Conservation (phyloP, 441 rosid species). For the Populus hybrid region DNA sequence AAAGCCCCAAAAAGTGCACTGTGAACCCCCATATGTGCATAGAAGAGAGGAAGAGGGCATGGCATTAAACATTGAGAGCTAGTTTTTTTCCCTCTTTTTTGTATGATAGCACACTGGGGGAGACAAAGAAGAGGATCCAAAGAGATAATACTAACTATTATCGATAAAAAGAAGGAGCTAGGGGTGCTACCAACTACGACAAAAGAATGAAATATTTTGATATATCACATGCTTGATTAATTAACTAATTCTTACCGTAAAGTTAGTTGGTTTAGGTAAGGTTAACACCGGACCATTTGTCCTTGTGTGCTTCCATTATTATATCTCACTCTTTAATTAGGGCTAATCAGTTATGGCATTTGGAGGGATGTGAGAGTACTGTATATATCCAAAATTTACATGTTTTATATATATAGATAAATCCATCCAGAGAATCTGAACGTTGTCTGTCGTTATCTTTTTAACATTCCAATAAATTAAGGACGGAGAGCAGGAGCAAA, state of each 20-base stretch:
- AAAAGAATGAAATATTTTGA: constrained; percentile 21
- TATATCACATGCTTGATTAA: background rate
- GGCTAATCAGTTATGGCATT: constrained; percentile 10
- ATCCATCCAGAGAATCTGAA: constrained; percentile 19
- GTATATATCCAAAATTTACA: background rate
- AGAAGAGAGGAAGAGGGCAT: background rate
- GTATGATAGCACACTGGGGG: background rate
- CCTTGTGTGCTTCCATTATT: constrained; percentile 15
- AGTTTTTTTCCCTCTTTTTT: constrained; percentile 3
- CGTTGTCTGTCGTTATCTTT: constrained; percentile 5
- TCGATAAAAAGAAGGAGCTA: constrained; percentile 10
- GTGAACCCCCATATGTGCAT: background rate
- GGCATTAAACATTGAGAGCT: background rate
- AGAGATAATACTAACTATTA: constrained; percentile 11
- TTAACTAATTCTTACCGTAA: background rate
- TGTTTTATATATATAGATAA: background rate
- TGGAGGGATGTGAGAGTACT: background rate
- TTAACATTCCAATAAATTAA: constrained; percentile 13
- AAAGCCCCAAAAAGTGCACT: background rate
- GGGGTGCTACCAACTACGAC: constrained; percentile 15
- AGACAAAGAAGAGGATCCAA: constrained; percentile 24
- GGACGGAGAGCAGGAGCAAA: constrained; percentile 20
- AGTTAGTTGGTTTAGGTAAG: constrained; percentile 51
- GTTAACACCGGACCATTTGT: constrained; percentile 37
- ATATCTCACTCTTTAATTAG: background rate